These are phyloP conservation scores for Cichorium intybus DNA, from an alignment of 140 eudicot species.

Conservation along the genomic window DNA sequence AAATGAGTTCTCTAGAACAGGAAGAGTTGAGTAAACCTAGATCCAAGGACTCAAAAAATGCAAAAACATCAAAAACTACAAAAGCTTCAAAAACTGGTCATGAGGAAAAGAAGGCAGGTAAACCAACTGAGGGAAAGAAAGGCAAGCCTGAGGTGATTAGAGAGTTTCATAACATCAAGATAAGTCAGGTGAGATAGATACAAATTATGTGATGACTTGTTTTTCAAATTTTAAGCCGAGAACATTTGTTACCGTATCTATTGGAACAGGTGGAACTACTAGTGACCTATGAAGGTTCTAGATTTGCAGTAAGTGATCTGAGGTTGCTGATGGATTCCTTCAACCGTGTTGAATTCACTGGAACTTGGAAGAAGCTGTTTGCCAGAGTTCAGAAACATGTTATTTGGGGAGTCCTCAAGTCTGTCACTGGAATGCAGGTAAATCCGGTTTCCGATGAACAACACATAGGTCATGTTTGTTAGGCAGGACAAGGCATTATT, in stretches of 20 bases:
- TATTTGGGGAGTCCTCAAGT: conserved; percentile 93
- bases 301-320: conserved; percentile 86
- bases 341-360: conserved; percentile 79
- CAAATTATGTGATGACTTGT: background rate
- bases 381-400: conserved; percentile 86
- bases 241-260: background rate
- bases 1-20: conserved; percentile 55
- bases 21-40: conserved; percentile 59
- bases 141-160: conserved; percentile 66
- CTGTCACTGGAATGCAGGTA: conserved; percentile 99
- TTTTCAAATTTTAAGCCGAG: background rate
- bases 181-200: conserved; percentile 56
- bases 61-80: conserved; percentile 59
- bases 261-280: conserved; percentile 68
- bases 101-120: conserved; percentile 68
- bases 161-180: conserved; percentile 90
- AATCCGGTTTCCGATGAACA: background rate
- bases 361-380: conserved; percentile 90
- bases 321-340: conserved; percentile 91
- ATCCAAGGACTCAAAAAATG: conserved; percentile 53
- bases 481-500: background rate
- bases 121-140: conserved; percentile 59
- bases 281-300: conserved; percentile 88
- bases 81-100: conserved; percentile 44
- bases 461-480: background rate